Evolutionary conservation across 192 early-diverging fungal genomes (phyloP).

Genomic region (Podila minutissima): DNA sequence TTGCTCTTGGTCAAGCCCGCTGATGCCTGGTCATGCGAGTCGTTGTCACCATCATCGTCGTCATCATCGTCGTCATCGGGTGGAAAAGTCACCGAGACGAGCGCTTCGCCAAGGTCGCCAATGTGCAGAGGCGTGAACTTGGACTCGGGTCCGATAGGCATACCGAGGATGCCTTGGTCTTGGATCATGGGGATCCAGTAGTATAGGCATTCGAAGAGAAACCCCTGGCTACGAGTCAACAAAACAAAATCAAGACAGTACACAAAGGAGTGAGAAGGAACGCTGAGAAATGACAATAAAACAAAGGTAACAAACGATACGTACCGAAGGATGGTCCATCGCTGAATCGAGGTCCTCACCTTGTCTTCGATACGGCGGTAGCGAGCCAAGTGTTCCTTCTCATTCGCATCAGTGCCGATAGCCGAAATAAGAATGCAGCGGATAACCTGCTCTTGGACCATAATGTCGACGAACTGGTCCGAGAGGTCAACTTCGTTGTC

Average conservation of each 20-base stretch:
- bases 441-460: conserved; percentile 22
- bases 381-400: conserved; percentile 19
- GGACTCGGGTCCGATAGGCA: conserved; percentile 19
- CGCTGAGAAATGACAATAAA: not conserved
- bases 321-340: conserved; percentile 38
- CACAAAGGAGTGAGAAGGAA: not conserved
- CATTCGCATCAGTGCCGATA: conserved; percentile 33
- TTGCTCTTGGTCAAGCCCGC: not conserved
- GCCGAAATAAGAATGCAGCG: conserved; percentile 36
- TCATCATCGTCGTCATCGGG: not conserved
- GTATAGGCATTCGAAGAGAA: conserved; percentile 33
- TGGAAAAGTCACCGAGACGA: conserved; percentile 26
- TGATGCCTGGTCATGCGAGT: not conserved
- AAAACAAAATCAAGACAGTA: not conserved
- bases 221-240: conserved; percentile 12
- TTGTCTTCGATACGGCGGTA: conserved; percentile 23
- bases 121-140: conserved; percentile 32
- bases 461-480: conserved; percentile 11
- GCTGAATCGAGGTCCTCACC: conserved; percentile 16
- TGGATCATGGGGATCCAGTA: conserved; percentile 40
- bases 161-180: conserved; percentile 14
- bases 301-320: not conserved
- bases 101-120: conserved; percentile 22
- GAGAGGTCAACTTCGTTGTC: conserved; percentile 22
- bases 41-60: not conserved